Conservation (phyloP, 2,329 filamentous ascomycete genomes). For the Chalaropsis ovoidea region DNA sequence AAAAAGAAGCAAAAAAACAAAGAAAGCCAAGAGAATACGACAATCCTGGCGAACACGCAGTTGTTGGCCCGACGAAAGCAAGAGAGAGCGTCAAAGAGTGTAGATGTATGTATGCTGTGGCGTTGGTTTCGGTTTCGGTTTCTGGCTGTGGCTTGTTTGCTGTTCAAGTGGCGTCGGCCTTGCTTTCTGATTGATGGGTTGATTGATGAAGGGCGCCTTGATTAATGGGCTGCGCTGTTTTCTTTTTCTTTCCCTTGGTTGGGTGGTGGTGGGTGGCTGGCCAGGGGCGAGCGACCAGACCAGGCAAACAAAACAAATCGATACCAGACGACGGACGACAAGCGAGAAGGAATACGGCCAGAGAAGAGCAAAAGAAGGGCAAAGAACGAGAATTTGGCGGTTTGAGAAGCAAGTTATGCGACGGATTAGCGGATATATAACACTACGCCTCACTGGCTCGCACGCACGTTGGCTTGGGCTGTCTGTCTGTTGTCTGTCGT, state of each 20-base stretch:
- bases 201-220: no score
- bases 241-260: no score
- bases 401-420: background rate
- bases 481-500: background rate
- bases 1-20: slow-evolving; percentile 1
- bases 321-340: background rate
- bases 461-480: background rate
- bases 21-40: background rate
- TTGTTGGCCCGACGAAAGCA: background rate
- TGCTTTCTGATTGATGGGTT: background rate
- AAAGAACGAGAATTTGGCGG: background rate
- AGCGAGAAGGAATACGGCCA: background rate
- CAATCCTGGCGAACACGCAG: background rate
- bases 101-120: background rate
- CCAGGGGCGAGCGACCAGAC: no score
- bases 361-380: background rate
- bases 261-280: no score
- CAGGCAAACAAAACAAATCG: no score
- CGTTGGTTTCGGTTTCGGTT: background rate
- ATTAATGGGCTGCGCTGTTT: no score
- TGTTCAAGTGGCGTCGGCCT: background rate
- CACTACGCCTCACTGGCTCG: background rate
- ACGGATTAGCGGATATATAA: background rate
- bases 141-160: background rate
- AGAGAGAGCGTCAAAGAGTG: background rate